These are phyloP conservation scores for Boletus subparvulus DNA, from an alignment of 768 basidiomycete genomes.

Conservation along the genomic window DNA sequence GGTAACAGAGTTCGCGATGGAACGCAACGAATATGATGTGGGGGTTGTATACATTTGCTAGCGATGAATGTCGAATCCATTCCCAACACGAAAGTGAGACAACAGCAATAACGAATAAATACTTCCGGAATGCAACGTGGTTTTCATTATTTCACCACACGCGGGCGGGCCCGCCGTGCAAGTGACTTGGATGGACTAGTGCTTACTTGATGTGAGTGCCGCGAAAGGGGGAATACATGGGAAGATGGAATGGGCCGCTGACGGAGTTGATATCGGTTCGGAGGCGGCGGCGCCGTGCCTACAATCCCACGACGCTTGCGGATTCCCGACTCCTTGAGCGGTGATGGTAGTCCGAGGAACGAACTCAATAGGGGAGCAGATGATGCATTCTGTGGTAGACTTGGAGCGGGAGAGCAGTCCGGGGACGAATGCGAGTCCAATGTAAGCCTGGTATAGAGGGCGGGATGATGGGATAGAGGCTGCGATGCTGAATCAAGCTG, in stretches of 20 bases:
- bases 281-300: constrained; percentile 4
- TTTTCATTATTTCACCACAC: constrained; percentile 6
- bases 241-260: constrained; percentile 25
- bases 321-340: constrained; percentile 5
- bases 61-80: constrained; percentile 4
- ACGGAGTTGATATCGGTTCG: constrained; percentile 32
- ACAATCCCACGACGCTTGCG: constrained; percentile 13
- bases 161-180: constrained; percentile 15
- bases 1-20: not conserved
- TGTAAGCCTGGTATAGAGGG: constrained; percentile 40
- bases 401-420: constrained; percentile 2
- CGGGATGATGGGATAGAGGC: constrained; percentile 25
- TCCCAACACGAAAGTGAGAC: constrained; percentile 18
- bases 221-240: constrained; percentile 15
- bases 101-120: constrained; percentile 41
- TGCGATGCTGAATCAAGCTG: constrained; percentile 38
- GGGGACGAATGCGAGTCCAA: constrained; percentile 25
- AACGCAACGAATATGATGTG: not conserved
- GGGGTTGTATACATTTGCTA: constrained; percentile 4
- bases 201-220: constrained; percentile 15
- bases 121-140: constrained; percentile 7
- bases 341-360: constrained; percentile 8
- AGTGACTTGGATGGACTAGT: constrained; percentile 11
- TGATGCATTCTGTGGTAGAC: constrained; percentile 3
- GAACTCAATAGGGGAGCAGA: constrained; percentile 8